Evolutionary conservation across 2,329 filamentous ascomycete genomes (phyloP).

Genomic region (Exophiala viscosa): DNA sequence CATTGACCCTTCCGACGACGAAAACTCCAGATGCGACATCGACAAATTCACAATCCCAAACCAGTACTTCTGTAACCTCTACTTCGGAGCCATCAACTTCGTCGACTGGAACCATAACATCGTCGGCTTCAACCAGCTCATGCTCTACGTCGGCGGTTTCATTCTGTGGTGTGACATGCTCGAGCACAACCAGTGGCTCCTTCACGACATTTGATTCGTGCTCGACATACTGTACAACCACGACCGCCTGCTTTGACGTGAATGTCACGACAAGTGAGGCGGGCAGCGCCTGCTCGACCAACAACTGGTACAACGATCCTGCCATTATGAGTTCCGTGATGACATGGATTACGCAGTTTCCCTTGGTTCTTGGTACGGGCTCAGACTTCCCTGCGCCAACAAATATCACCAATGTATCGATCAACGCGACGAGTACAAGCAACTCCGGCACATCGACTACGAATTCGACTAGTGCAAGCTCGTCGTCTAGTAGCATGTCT

Average conservation of each 20-base stretch:
- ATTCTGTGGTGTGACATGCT: constrained; percentile 1
- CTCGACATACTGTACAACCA: constrained; percentile 1
- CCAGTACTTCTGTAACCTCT: not conserved
- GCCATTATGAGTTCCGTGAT: not conserved
- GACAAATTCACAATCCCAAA: not conserved
- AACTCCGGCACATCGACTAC: not conserved
- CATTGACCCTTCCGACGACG: not conserved
- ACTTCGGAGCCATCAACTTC: not conserved
- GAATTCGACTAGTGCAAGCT: not conserved
- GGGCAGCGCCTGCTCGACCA: constrained; percentile 5
- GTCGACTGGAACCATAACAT: not conserved
- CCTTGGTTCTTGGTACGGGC: not conserved
- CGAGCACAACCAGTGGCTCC: not conserved
- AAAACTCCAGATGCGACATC: not conserved
- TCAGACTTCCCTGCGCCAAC: not conserved
- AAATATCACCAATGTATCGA: not conserved
- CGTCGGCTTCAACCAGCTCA: not conserved
- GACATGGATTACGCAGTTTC: constrained; percentile 9
- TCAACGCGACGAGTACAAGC: not conserved
- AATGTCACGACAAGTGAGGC: not conserved
- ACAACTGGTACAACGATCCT: constrained; percentile 7
- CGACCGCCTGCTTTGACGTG: constrained; percentile 2
- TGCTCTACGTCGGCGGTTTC: not conserved
- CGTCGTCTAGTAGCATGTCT: not conserved
- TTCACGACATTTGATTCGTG: not conserved